Base-by-base conservation (phyloP, 345 rosid species). In the Lepidium didymum region DNA sequence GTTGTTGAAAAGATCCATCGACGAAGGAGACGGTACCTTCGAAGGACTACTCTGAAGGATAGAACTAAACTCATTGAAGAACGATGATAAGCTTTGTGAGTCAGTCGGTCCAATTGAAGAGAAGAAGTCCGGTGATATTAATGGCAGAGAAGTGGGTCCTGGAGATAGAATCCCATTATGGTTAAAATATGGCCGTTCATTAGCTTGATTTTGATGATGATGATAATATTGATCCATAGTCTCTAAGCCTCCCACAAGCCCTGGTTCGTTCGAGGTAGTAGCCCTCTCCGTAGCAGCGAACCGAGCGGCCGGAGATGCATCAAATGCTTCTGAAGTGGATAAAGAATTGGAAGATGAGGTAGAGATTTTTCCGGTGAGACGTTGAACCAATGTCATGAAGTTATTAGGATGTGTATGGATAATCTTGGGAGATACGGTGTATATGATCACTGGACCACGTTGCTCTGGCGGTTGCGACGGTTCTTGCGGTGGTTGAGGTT, bases 301-400 rank as follows among this genome's bases (percentile, higher is more conserved):
- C 67, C 94, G 81, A 3, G 90, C 96, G 0, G 96, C 96, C 0
- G 96, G 94, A 4, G 96, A 49, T n/a, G 66, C 44, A 87, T 10
- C 86, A 84, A 2, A 50, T 21, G 21, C 35, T 54, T 42, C 36
- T 72, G 61, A 71, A 41, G 53, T 76, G 56, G 54, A 43, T 52
- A 19, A 34, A 58, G 69, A 36, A 75, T 16, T 7, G 60, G 23
- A 34, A 63, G 77, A 13, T 3, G 79, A 11, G 7, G 83, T 66
- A 1, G 91, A 76, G 8, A 84, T 41, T 1, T 85, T 64, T 7
- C 98, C 98, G 10, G 98, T 92, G 44, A 92, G 96, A 33, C 97
- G 89, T 74, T 92, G 96, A 10, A 92, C 98, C n/a, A 92, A 81
- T 56, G 57, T 73, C 96, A 86, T 92, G 85, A 92, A 92, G 33